Conservation (phyloP, 768 basidiomycete species). For the Termitomyces sp. region DNA sequence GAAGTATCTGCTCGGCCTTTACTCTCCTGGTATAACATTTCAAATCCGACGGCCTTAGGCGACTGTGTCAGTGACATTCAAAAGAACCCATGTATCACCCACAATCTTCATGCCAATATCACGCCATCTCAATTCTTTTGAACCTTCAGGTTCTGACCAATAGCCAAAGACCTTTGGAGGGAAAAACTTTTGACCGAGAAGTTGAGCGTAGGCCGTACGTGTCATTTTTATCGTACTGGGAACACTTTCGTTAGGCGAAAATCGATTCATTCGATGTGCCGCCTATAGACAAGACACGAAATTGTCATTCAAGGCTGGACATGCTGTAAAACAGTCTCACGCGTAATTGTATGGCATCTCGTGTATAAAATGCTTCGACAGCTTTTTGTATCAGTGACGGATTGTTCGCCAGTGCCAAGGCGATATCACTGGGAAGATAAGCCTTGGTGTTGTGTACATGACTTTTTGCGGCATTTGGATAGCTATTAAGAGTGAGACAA, state of each 20-base stretch:
- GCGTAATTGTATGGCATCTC: slow-evolving; percentile 85
- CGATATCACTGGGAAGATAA: slow-evolving; percentile 77
- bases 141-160: slow-evolving; percentile 59
- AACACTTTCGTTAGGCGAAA: slow-evolving; percentile 66
- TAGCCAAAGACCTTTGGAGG: slow-evolving; percentile 86
- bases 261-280: slow-evolving; percentile 86
- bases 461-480: slow-evolving; percentile 57
- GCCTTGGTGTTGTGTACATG: slow-evolving; percentile 77
- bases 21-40: slow-evolving; percentile 91
- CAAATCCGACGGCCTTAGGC: slow-evolving; percentile 84
- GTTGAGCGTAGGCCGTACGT: slow-evolving; percentile 89
- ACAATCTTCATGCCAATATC: slow-evolving; percentile 95
- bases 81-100: slow-evolving; percentile 14
- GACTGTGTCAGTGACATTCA: slow-evolving; percentile 4
- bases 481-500: slow-evolving; percentile 34
- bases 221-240: slow-evolving; percentile 72
- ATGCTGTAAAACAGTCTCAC: slow-evolving; percentile 37
- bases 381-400: slow-evolving; percentile 80
- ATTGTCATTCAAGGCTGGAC: background rate
- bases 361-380: slow-evolving; percentile 89
- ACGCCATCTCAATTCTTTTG: slow-evolving; percentile 67
- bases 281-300: slow-evolving; percentile 38
- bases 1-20: slow-evolving; percentile 46
- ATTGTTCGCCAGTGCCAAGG: slow-evolving; percentile 56
- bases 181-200: slow-evolving; percentile 86